These are phyloP conservation scores for Gaeumannomyces sp. DNA, from an alignment of 2,329 filamentous ascomycete genomes.

Conservation along the genomic window DNA sequence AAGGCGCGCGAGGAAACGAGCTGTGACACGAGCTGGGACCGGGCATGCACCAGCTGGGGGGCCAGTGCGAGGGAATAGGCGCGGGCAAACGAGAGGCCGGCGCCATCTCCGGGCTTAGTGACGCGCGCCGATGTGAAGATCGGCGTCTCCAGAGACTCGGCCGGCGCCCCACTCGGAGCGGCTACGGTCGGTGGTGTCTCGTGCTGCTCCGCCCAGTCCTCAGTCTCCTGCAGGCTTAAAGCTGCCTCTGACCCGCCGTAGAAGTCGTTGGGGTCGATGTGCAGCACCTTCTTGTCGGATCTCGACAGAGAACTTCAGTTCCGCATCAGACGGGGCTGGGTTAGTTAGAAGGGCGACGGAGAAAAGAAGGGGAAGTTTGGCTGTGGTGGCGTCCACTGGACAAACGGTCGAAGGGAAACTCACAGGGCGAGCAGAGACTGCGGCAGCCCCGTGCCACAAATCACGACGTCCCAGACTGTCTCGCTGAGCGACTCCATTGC, in stretches of 20 bases:
- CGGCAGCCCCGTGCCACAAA: constrained; percentile 70
- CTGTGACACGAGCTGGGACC: constrained; percentile 68
- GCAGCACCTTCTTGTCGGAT: constrained; percentile 84
- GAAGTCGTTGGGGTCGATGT: constrained; percentile 80
- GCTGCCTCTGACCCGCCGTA: constrained; percentile 86
- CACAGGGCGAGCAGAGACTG: constrained; percentile 78
- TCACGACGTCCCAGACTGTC: constrained; percentile 72
- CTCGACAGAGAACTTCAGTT: constrained; percentile 75
- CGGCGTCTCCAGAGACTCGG: constrained; percentile 22
- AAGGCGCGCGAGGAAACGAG: constrained; percentile 88
- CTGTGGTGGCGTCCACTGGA: not conserved
- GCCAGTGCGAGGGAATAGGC: constrained; percentile 79
- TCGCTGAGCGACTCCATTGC: constrained; percentile 70
- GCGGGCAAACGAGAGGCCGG: constrained; percentile 55
- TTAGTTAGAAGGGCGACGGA: constrained; percentile 8
- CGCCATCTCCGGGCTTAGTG: constrained; percentile 29
- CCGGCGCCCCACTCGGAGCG: constrained; percentile 14
- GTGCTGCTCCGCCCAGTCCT: constrained; percentile 59
- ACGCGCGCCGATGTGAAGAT: constrained; percentile 32
- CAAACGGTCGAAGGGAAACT: constrained; percentile 25
- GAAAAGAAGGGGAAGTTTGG: constrained; percentile 17
- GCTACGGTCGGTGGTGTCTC: constrained; percentile 1
- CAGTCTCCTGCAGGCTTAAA: constrained; percentile 74
- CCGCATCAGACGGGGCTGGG: constrained; percentile 1
- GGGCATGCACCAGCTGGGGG: constrained; percentile 80